phyloP scores from a whole-genome alignment of 371 early-diverging fungal species.

The Racocetra persica region DNA sequence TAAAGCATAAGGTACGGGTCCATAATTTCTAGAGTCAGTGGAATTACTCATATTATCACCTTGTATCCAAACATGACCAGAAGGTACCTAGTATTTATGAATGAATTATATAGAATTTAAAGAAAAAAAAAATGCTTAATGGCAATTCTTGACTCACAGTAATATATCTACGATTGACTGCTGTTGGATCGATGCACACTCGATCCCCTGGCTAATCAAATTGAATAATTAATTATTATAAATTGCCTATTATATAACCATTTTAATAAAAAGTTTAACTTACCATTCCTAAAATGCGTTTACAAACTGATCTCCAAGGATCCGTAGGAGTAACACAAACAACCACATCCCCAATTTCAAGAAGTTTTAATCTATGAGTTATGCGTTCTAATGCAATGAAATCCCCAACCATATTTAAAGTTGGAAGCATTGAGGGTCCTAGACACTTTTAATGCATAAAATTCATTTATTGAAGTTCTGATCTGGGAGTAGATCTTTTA shows the following conservation, averaged over 20 bases:
- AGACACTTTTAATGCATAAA: constrained; percentile 66
- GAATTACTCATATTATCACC: constrained; percentile 88
- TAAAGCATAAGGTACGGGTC: constrained; percentile 84
- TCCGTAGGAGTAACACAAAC: constrained; percentile 72
- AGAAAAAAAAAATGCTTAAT: background rate
- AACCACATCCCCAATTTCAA: constrained; percentile 77
- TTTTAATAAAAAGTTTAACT: constrained; percentile 7
- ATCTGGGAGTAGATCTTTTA: background rate
- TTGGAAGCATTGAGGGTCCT: constrained; percentile 90
- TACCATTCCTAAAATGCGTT: constrained; percentile 82
- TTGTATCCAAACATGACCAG: constrained; percentile 74
- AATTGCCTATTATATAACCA: background rate
- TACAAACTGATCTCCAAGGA: constrained; percentile 72
- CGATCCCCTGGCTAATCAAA: constrained; percentile 71
- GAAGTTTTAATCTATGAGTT: constrained; percentile 58
- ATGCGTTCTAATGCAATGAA: constrained; percentile 72
- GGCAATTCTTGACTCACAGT: constrained; percentile 50
- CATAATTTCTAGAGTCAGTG: constrained; percentile 82
- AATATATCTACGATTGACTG: constrained; percentile 59
- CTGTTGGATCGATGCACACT: constrained; percentile 73
- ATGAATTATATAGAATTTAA: background rate
- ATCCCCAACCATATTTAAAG: constrained; percentile 74
- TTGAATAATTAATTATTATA: constrained; percentile 11
- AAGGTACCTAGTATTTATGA: constrained; percentile 56
- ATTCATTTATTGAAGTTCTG: background rate